Evolutionary conservation across 1,139 yeast species (phyloP), one percentile per base, ranked within the genome.

Genomic region (Kodamaea alishanica): DNA sequence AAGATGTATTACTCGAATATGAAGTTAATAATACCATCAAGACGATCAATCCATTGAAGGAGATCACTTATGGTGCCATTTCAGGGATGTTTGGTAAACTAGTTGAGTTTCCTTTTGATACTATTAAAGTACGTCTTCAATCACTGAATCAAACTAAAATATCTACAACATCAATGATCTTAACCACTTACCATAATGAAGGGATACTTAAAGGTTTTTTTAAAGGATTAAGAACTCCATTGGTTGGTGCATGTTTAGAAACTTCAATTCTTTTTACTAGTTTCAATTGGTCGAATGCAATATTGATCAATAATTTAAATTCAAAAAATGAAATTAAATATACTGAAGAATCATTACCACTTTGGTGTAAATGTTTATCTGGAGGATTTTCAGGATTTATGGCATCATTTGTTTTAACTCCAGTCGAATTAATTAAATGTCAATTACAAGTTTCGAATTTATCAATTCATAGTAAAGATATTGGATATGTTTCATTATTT

Each of bases 41-140:
- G 32, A 28, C 41, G n/a, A 38, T 37, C 29, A 44, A 64, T 42
- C 65, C 74, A 1, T 42, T 56, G 6, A 65, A 63, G 47, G 77
- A 72, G 40, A 53, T 71, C 33, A 46, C 64, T 3, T 66, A 46
- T 45, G 83, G 82, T 8, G 79, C 81, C 2, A 53, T 70, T 2
- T 67, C 97, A 1, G 97, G 97, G 6, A 83, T 87, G 46, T 63
- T 79, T 7, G 97, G 96, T 3, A 90, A 90, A 56, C 55, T 85
- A 26, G 76, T 90, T 6, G 97, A 90, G 60, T 89, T 81, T 52
- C 97, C 97, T 1, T 87, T 90, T 50, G 97, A 90, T 55, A 90
- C 97, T 1, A 75, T 89, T 37, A 90, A 90, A 59, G 97, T 90
- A 2, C 69, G 97, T 40, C 69, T 90, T 26, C 97, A 90, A 60